A percentile compares a stretch with the other conserved stretches of the same genome.
phyloP scores from a whole-genome alignment of 2,329 filamentous ascomycete genomes.

The Blastomyces emzantsi region DNA sequence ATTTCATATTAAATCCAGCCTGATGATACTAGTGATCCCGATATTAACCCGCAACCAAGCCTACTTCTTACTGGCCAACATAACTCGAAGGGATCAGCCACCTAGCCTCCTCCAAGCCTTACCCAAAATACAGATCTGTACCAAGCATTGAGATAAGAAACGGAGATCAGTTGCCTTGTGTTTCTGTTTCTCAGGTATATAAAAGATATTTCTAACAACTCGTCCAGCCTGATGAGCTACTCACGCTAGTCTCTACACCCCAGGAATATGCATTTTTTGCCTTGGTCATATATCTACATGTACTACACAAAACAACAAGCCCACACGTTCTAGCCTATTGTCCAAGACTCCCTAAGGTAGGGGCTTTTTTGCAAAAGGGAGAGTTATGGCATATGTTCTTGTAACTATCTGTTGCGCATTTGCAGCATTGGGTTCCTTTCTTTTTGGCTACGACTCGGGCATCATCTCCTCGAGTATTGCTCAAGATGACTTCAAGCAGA shows the following conservation, averaged over 20 bases:
- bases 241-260: background rate
- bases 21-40: background rate
- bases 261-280: background rate
- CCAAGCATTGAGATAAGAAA: no score
- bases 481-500: slow-evolving; percentile 26
- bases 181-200: no score
- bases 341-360: background rate
- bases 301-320: background rate
- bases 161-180: no score
- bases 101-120: background rate
- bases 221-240: background rate
- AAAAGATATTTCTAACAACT: no score
- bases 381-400: slow-evolving; percentile 23
- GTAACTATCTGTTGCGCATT: slow-evolving; percentile 34
- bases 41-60: background rate
- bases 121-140: background rate
- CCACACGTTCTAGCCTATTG: background rate
- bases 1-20: no score
- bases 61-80: background rate
- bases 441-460: slow-evolving; percentile 42
- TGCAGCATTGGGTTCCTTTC: slow-evolving; percentile 40
- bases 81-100: background rate
- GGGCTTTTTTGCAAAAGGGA: background rate
- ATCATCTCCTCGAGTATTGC: slow-evolving; percentile 32
- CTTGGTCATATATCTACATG: background rate